These are phyloP conservation scores for button mushroom (Agaricus bisporus) DNA, from an alignment of 768 basidiomycete species.

Conservation along the genomic window DNA sequence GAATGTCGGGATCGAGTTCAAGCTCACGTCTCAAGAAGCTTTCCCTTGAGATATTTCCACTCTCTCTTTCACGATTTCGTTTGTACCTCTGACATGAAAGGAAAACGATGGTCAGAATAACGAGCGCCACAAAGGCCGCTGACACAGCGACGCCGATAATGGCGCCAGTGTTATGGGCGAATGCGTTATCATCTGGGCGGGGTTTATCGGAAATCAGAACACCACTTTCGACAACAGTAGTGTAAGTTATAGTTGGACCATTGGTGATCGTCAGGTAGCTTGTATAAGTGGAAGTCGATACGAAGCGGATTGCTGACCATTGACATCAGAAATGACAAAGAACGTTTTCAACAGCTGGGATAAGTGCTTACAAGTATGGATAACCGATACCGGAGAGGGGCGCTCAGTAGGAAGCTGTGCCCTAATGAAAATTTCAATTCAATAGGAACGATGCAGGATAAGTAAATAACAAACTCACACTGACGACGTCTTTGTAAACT, in stretches of 20 bases:
- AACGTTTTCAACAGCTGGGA: not conserved
- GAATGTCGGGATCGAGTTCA: not conserved
- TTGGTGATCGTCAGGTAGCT: conserved; percentile 15
- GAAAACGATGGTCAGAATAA: conserved; percentile 25
- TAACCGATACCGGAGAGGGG: not conserved
- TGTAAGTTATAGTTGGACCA: conserved; percentile 15
- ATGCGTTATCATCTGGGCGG: conserved; percentile 17
- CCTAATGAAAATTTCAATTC: not conserved
- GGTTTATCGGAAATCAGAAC: conserved; percentile 24
- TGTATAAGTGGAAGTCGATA: conserved; percentile 13
- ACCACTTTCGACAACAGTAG: conserved; percentile 20
- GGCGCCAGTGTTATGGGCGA: conserved; percentile 30
- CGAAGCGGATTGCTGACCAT: not conserved
- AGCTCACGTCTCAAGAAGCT: conserved; percentile 15
- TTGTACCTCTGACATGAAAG: conserved; percentile 25
- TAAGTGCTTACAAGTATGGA: not conserved
- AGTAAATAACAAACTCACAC: not conserved
- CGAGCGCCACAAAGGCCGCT: conserved; percentile 20
- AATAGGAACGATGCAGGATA: not conserved
- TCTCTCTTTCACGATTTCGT: not conserved
- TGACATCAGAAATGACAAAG: not conserved
- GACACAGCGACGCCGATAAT: conserved; percentile 32
- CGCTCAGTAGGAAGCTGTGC: not conserved
- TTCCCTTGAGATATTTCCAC: conserved; percentile 15
- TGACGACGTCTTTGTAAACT: not conserved